Evolutionary conservation across 2,329 filamentous ascomycete species (phyloP).

Genomic region (Nigrospora osmanthi): DNA sequence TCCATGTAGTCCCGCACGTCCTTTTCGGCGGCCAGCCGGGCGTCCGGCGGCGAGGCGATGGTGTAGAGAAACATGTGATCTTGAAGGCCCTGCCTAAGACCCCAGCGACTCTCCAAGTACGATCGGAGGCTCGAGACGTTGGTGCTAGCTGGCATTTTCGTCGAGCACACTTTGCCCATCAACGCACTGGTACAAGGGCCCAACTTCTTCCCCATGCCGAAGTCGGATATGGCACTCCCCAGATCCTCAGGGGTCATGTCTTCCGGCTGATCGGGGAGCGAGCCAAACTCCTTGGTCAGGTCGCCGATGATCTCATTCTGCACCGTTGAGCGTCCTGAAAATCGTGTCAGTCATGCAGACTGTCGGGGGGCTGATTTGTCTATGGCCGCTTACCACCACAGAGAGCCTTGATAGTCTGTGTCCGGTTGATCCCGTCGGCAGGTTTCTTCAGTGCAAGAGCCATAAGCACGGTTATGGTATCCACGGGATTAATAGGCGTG

Average conservation of each 20-base stretch:
- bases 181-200: slow-evolving; percentile 15
- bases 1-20: slow-evolving; percentile 2
- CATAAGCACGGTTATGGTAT: slow-evolving; percentile 18
- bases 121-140: slow-evolving; percentile 1
- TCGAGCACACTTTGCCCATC: slow-evolving; percentile 9
- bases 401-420: slow-evolving; percentile 23
- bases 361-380: too few species aligned
- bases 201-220: slow-evolving; percentile 18
- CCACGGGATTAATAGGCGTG: slow-evolving; percentile 10
- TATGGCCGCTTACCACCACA: slow-evolving; percentile 15
- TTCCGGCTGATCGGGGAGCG: slow-evolving; percentile 28
- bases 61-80: background rate
- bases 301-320: slow-evolving; percentile 37
- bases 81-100: slow-evolving; percentile 3
- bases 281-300: slow-evolving; percentile 29
- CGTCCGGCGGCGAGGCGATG: background rate
- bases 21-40: background rate
- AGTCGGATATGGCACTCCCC: slow-evolving; percentile 16
- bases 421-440: slow-evolving; percentile 12
- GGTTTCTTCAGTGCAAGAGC: slow-evolving; percentile 20
- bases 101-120: slow-evolving; percentile 2
- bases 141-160: slow-evolving; percentile 3
- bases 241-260: slow-evolving; percentile 26
- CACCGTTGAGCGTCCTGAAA: slow-evolving; percentile 28
- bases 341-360: background rate